These are phyloP conservation scores for Trichosanthes cucumerina DNA, from an alignment of 306 rosid genomes.

Conservation along the genomic window DNA sequence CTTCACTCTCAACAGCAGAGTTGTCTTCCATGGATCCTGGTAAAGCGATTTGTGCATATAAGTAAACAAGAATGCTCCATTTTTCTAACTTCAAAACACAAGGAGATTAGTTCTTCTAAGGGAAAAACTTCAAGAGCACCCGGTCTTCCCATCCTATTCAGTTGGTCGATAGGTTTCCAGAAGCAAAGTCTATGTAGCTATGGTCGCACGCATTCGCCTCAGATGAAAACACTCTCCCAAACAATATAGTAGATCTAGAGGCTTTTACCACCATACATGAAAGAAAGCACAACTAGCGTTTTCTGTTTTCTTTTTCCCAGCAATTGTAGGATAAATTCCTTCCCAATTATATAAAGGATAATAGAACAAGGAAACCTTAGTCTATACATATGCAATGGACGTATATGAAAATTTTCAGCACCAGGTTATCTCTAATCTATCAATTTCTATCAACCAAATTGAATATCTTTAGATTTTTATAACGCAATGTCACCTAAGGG, in stretches of 20 bases:
- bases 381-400: neutral
- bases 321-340: neutral
- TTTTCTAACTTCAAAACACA: neutral
- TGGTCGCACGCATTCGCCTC: neutral
- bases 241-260: neutral
- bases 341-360: neutral
- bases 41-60: conserved; percentile 8
- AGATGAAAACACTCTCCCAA: neutral
- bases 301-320: neutral
- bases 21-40: conserved; percentile 95
- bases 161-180: neutral
- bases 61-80: neutral
- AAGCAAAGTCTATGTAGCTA: neutral
- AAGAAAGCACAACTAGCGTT: neutral
- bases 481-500: neutral
- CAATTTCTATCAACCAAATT: neutral
- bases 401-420: neutral
- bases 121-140: neutral
- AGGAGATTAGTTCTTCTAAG: neutral
- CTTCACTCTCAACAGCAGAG: conserved; percentile 90
- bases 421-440: neutral
- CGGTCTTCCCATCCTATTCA: neutral
- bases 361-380: neutral
- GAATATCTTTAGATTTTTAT: neutral
- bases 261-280: neutral